phyloP scores from a whole-genome alignment of 768 basidiomycete genomes.

The Leccinellum albellum region DNA sequence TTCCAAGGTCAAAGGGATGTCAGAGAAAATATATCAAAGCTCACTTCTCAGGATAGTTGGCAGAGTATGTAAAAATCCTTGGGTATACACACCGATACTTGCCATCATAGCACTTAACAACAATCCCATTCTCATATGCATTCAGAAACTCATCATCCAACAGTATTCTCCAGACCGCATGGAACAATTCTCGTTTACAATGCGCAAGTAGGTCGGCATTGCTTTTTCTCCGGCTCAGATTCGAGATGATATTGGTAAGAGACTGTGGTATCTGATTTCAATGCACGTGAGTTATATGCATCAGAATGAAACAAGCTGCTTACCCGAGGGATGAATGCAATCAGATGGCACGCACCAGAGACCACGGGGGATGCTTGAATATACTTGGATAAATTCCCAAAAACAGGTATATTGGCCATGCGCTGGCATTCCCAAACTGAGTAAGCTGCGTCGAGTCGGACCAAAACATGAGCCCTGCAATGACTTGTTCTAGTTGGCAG shows the following conservation, averaged over 20 bases:
- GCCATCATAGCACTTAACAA: conserved; percentile 2
- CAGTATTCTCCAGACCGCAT: conserved; percentile 2
- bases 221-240: background rate
- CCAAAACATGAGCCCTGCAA: too few relatives aligned
- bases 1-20: too few relatives aligned
- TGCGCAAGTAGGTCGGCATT: background rate
- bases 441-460: too few relatives aligned
- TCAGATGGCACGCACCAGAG: background rate
- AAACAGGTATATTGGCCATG: too few relatives aligned
- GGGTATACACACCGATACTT: background rate
- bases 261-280: background rate
- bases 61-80: conserved; percentile 1
- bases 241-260: background rate
- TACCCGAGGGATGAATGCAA: conserved; percentile 4
- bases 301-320: background rate
- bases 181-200: conserved; percentile 6
- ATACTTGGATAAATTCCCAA: conserved; percentile 2
- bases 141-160: background rate
- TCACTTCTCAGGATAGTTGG: conserved; percentile 5
- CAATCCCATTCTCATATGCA: background rate
- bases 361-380: background rate
- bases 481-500: too few relatives aligned
- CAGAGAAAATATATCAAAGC: background rate
- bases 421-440: too few relatives aligned
- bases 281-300: background rate